Evolutionary conservation across 106 monocot genomes (phyloP).

Genomic region (Posidonia australis): DNA sequence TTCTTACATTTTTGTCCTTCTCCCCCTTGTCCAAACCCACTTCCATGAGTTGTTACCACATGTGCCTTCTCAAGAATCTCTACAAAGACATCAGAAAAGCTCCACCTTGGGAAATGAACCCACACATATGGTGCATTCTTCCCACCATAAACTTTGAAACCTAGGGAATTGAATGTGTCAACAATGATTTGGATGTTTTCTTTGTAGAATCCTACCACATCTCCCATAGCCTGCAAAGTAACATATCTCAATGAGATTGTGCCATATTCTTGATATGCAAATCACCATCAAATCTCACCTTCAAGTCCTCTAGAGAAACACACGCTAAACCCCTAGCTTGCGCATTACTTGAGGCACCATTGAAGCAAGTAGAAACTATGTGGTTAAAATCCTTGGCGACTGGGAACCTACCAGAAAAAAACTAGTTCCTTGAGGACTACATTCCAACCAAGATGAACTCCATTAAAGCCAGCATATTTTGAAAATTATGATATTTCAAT

Average conservation of each 20-base stretch:
- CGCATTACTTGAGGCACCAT: too few relatives aligned
- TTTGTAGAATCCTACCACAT: too few relatives aligned
- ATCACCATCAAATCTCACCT: too few relatives aligned
- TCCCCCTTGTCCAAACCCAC: constrained; percentile 85
- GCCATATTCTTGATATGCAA: background rate
- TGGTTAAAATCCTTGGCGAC: constrained; percentile 78
- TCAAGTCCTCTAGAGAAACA: too few relatives aligned
- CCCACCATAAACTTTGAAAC: constrained; percentile 80
- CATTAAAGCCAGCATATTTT: constrained; percentile 90
- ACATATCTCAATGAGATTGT: too few relatives aligned
- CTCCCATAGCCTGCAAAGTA: too few relatives aligned
- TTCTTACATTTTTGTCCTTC: too few relatives aligned
- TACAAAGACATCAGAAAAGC: constrained; percentile 86
- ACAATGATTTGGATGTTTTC: constrained; percentile 68
- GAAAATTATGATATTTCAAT: constrained; percentile 91
- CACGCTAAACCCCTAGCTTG: too few relatives aligned
- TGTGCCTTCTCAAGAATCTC: too few relatives aligned
- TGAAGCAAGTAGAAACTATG: too few relatives aligned
- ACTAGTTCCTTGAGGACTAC: too few relatives aligned
- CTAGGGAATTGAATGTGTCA: constrained; percentile 72
- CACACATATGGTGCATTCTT: constrained; percentile 89
- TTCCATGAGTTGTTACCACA: constrained; percentile 88
- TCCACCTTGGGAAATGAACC: too few relatives aligned
- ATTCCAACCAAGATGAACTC: constrained; percentile 95
- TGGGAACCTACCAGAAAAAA: constrained; percentile 78